Evolutionary conservation across 257 asterid species (phyloP), one percentile per base, ranked within the genome.

Genomic region (Plectranthus barbatus): DNA sequence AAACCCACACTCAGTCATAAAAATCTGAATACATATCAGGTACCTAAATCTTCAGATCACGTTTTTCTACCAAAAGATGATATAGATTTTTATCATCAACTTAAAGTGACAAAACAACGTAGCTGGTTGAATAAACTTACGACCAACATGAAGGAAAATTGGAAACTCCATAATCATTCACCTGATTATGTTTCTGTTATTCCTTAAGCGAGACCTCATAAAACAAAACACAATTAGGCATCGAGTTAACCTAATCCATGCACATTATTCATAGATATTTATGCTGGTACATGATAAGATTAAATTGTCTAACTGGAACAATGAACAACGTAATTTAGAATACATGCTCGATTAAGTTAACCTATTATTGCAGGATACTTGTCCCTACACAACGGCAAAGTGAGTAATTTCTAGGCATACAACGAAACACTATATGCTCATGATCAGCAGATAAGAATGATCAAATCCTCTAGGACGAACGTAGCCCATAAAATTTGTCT

Each of bases 191-290:
- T 29, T 48, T 36, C 11, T 47, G 3, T 62, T 24, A 47, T 49
- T 17, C 15, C 34, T 39, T 49, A 31, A 57, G 20, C 31, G 45
- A 36, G 68, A 56, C 11, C 26, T 13, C 21, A 5, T 33, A 12
- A 44, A 20, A 37, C 29, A 44, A 12, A 11, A 49, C 64, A 67
- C 44, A 71, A 26, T 15, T 58, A 37, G 44, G 62, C 69, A 49
- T 48, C 51, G 9, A 44, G 14, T 40, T 44, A 15, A 64, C 44
- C 39, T 10, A 50, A 23, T 33, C 53, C 49, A 56, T 51, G 41
- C 52, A 40, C 58, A 60, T 23, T 34, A 53, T 54, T n/a, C 12
- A 9, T 20, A 15, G 42, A 49, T 20, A 2, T 54, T 26, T 24
- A 21, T 44, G 39, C 50, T n/a, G 31, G 24, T 36, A 41, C n/a